These are phyloP conservation scores for Solanum verrucosum DNA, from an alignment of 257 asterid species.

Conservation along the genomic window DNA sequence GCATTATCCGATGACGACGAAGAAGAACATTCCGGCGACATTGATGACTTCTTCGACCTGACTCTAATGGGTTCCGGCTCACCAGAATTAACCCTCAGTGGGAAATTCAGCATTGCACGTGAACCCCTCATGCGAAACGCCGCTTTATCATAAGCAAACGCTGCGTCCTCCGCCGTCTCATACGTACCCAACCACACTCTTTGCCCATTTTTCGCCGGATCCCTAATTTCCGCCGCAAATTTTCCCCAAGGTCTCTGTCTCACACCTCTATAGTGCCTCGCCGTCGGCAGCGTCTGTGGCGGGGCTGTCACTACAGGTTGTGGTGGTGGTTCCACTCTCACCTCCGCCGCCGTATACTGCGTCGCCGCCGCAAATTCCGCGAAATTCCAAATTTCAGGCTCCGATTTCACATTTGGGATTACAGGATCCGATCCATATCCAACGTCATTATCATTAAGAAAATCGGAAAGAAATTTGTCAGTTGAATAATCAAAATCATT, in stretches of 20 bases:
- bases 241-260: constrained; percentile 41
- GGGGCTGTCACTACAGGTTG: not conserved
- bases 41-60: constrained; percentile 6
- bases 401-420: not conserved
- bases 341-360: not conserved
- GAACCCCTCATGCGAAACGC: constrained; percentile 41
- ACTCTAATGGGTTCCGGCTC: constrained; percentile 34
- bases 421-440: not conserved
- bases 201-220: constrained; percentile 34
- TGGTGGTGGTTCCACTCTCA: not conserved
- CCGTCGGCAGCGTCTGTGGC: not conserved
- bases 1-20: not conserved
- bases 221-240: constrained; percentile 42
- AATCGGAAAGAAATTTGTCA: not conserved
- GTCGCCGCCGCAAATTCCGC: not conserved
- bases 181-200: constrained; percentile 39
- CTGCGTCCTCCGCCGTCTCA: constrained; percentile 39
- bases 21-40: not conserved
- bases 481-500: not conserved
- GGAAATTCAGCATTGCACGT: constrained; percentile 36
- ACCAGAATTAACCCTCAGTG: constrained; percentile 26
- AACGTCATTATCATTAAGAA: not conserved
- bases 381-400: not conserved
- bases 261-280: constrained; percentile 29
- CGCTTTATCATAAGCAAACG: constrained; percentile 30